phyloP scores from a whole-genome alignment of 1,139 yeast genomes.

The Nakaseomyces kungkrabaensis region DNA sequence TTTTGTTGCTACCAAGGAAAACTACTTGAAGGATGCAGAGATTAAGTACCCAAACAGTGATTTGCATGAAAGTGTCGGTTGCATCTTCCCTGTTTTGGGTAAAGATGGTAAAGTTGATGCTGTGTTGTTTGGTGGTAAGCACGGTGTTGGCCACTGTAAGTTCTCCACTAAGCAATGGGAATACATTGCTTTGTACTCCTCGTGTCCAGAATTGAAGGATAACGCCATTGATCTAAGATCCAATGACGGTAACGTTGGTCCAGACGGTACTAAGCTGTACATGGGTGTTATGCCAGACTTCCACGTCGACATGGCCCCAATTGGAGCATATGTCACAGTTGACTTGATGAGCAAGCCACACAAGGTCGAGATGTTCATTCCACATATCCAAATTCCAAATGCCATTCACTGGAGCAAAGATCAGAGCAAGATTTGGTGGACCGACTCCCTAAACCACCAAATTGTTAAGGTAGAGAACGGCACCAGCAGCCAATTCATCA shows the following conservation, averaged over 20 bases:
- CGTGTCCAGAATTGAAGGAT: conserved; percentile 30
- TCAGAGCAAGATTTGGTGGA: conserved; percentile 49
- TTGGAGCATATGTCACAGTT: conserved; percentile 32
- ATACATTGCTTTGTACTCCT: conserved; percentile 35
- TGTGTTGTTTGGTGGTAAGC: conserved; percentile 43
- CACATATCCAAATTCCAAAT: conserved; percentile 48
- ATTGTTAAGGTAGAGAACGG: conserved; percentile 41
- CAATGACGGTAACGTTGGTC: conserved; percentile 65
- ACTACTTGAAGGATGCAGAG: conserved; percentile 10
- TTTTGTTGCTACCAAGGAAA: conserved; percentile 23
- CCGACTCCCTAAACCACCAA: conserved; percentile 54
- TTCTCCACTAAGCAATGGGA: conserved; percentile 37
- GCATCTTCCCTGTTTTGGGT: conserved; percentile 46
- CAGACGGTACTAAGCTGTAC: conserved; percentile 56
- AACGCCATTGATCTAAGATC: conserved; percentile 42
- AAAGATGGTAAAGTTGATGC: conserved; percentile 32
- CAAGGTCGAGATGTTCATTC: conserved; percentile 25
- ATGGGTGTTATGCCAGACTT: conserved; percentile 68
- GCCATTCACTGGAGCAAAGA: conserved; percentile 60
- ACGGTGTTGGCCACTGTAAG: conserved; percentile 46
- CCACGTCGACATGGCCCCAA: conserved; percentile 9
- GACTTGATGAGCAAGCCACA: conserved; percentile 18
- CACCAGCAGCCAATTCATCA: conserved; percentile 39
- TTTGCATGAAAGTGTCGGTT: conserved; percentile 40
- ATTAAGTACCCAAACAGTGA: conserved; percentile 13